Evolutionary conservation across 78 protist genomes (phyloP), one percentile per base, ranked within the genome.

Genomic region (Trichosphaerium sp.): DNA sequence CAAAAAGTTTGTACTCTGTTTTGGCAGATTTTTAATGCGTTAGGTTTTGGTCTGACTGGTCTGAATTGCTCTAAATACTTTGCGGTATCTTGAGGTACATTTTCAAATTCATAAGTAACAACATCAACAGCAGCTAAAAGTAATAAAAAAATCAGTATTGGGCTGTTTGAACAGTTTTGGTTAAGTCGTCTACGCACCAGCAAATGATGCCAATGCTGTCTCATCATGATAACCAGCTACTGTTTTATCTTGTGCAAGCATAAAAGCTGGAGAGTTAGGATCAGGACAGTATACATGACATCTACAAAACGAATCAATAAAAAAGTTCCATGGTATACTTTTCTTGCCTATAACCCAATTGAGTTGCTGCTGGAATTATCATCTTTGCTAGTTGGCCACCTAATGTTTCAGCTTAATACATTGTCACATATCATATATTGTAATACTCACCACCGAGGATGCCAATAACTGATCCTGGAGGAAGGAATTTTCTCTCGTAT

Each of bases 401-500:
- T n/a, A n/a, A n/a, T n/a, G n/a, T n/a, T n/a, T n/a, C n/a, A n/a
- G n/a, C n/a, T n/a, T n/a, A n/a, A n/a, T n/a, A n/a, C n/a, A n/a
- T n/a, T n/a, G n/a, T n/a, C n/a, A n/a, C n/a, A n/a, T n/a, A n/a
- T n/a, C n/a, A n/a, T n/a, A n/a, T n/a, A n/a, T n/a, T n/a, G n/a
- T n/a, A n/a, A n/a, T n/a, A n/a, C n/a, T n/a, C n/a, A n/a, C 83
- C 83, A 34, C 83, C 83, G 14, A 77, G 37, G 48, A 77, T 77
- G 64, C 83, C 83, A 54, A 77, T 77, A 18, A 48, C 42, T 14
- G 71, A 56, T 21, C 76, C 67, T 6, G 59, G 6, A 6, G 32
- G 6, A 32, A n/a, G n/a, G n/a, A n/a, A n/a, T n/a, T n/a, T n/a
- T n/a, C n/a, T n/a, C n/a, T n/a, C n/a, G n/a, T n/a, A n/a, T n/a